These are phyloP conservation scores for Crotalaria pallida DNA, from an alignment of 306 rosid species.

Conservation along the genomic window DNA sequence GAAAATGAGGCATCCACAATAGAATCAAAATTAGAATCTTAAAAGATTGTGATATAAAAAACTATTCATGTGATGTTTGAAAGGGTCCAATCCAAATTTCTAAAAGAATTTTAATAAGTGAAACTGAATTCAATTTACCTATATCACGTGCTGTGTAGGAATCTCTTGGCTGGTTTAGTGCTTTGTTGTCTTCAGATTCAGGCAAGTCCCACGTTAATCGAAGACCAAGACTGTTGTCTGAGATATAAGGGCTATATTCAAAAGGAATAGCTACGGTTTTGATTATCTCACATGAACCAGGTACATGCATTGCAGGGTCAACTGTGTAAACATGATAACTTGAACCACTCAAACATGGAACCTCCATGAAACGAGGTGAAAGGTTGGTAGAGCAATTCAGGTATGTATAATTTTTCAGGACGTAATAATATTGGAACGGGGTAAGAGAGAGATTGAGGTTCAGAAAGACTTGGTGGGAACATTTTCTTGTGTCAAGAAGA, in stretches of 20 bases:
- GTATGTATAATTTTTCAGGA: slow-evolving; percentile 43
- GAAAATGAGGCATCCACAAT: background rate
- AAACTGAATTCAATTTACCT: slow-evolving; percentile 26
- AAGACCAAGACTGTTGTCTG: slow-evolving; percentile 68
- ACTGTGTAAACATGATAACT: slow-evolving; percentile 56
- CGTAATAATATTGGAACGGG: slow-evolving; percentile 49
- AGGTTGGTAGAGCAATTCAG: slow-evolving; percentile 53
- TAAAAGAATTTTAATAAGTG: background rate
- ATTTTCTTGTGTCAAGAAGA: slow-evolving; percentile 58
- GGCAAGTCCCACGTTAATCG: slow-evolving; percentile 52
- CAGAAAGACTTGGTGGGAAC: slow-evolving; percentile 61
- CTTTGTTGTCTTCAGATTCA: slow-evolving; percentile 25
- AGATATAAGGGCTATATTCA: slow-evolving; percentile 58
- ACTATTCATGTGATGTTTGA: background rate
- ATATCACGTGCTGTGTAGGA: slow-evolving; percentile 21
- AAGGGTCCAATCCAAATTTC: background rate
- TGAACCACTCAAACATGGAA: slow-evolving; percentile 62
- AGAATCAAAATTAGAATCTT: background rate
- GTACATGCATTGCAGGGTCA: slow-evolving; percentile 37
- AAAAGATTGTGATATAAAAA: background rate
- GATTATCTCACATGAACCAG: slow-evolving; percentile 42
- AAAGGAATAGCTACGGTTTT: slow-evolving; percentile 69
- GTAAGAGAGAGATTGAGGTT: slow-evolving; percentile 63
- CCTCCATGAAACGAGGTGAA: slow-evolving; percentile 21
- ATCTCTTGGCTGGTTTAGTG: background rate